A percentile compares a stretch with the other conserved stretches of the same genome.
phyloP scores from a whole-genome alignment of 164 flowering plant species.

The Cinnamomum micranthum region DNA sequence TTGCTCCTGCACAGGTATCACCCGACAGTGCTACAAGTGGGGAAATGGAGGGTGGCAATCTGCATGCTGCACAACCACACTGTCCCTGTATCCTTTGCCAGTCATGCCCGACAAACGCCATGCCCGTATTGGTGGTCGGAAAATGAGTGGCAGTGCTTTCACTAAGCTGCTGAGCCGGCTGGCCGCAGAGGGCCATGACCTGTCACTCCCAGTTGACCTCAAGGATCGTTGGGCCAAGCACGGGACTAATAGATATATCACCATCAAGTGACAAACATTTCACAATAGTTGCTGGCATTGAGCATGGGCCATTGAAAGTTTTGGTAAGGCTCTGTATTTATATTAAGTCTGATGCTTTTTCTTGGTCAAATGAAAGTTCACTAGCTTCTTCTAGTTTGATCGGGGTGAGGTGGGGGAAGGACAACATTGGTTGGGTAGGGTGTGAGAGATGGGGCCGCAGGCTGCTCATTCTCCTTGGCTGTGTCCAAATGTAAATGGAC shows the following conservation, averaged over 20 bases:
- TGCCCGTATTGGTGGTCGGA: conserved; percentile 36
- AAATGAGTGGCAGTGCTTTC: conserved; percentile 37
- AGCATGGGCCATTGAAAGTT: neutral
- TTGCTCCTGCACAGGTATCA: conserved; percentile 43
- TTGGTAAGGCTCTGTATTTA: neutral
- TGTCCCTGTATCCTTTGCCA: conserved; percentile 41
- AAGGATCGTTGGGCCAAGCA: conserved; percentile 45
- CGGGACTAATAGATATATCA: conserved; percentile 42
- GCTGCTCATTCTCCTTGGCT: neutral
- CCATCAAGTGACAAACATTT: conserved; percentile 25
- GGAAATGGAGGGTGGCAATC: conserved; percentile 55
- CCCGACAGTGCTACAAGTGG: conserved; percentile 45
- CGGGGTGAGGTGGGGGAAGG: neutral
- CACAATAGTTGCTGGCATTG: neutral
- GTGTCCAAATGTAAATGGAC: neutral
- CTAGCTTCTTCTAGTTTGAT: neutral
- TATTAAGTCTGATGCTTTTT: neutral
- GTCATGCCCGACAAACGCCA: conserved; percentile 33
- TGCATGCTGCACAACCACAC: conserved; percentile 45
- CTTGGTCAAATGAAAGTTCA: neutral
- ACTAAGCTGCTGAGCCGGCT: conserved; percentile 33
- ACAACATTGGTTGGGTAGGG: neutral
- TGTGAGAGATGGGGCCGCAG: neutral
- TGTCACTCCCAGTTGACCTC: conserved; percentile 31
- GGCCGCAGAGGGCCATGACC: conserved; percentile 35